These are phyloP conservation scores for Arxiozyma telluris DNA, from an alignment of 1,139 yeast genomes.

Conservation along the genomic window DNA sequence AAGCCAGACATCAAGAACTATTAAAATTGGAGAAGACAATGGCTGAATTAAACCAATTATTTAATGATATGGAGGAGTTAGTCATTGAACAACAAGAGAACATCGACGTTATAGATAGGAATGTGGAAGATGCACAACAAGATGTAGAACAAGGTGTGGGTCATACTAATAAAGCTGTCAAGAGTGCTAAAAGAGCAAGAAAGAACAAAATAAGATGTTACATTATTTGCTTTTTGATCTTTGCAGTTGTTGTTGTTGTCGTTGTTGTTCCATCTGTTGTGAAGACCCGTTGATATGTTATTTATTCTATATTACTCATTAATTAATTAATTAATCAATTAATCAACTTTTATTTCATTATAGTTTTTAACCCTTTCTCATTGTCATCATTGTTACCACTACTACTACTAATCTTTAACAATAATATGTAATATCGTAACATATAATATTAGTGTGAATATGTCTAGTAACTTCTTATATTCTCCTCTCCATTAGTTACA, in stretches of 20 bases:
- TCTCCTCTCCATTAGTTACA: too few species aligned
- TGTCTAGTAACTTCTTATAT: too few species aligned
- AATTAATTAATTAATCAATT: background rate
- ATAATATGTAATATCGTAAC: too few species aligned
- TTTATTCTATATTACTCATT: background rate
- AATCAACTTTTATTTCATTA: background rate
- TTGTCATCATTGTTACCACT: too few species aligned
- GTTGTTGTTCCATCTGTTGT: conserved; percentile 40
- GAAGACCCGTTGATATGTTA: conserved; percentile 12
- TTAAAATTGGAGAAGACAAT: conserved; percentile 91
- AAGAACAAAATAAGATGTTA: conserved; percentile 86
- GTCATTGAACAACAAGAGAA: conserved; percentile 94
- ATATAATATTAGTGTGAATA: too few species aligned
- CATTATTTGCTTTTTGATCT: conserved; percentile 50
- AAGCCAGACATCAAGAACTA: conserved; percentile 90
- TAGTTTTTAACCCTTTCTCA: too few species aligned
- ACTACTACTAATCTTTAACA: too few species aligned
- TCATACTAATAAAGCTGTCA: conserved; percentile 85
- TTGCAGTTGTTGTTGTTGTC: conserved; percentile 60
- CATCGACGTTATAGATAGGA: conserved; percentile 73
- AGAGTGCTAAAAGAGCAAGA: conserved; percentile 82
- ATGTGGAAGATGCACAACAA: conserved; percentile 74
- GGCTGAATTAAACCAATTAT: conserved; percentile 90
- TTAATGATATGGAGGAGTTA: conserved; percentile 93
- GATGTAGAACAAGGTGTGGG: conserved; percentile 94